phyloP scores from a whole-genome alignment of 495 filamentous ascomycete species.

The Hyaloscypha hepaticicola region DNA sequence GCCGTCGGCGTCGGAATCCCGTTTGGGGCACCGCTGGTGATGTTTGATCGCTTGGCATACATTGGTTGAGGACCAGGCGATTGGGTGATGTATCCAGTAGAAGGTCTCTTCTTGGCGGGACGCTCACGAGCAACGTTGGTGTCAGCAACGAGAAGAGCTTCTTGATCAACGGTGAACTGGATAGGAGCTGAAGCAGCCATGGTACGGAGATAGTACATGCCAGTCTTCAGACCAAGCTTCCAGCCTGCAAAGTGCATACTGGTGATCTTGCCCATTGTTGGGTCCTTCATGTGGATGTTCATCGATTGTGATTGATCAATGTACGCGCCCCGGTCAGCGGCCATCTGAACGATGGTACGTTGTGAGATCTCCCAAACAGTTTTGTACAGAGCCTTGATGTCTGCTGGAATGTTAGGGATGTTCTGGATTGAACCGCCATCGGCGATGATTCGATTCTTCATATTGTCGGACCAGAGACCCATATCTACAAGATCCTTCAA shows the following conservation, averaged over 20 bases:
- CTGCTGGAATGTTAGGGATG: constrained; percentile 90
- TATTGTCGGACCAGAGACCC: constrained; percentile 98
- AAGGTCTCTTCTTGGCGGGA: constrained; percentile 64
- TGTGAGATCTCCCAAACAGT: constrained; percentile 99
- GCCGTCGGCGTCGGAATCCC: constrained; percentile 62
- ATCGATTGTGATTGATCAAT: constrained; percentile 98
- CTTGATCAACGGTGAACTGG: constrained; percentile 98
- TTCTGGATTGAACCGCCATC: constrained; percentile 95
- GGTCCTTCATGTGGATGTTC: constrained; percentile 99
- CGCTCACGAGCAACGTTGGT: constrained; percentile 69
- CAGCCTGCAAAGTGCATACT: constrained; percentile 99
- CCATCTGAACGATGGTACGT: constrained; percentile 93
- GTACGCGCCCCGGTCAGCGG: constrained; percentile 94
- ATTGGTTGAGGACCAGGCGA: constrained; percentile 42
- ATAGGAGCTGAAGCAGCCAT: constrained; percentile 96
- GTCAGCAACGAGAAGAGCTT: constrained; percentile 86
- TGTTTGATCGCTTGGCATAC: constrained; percentile 40
- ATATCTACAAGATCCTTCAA: constrained; percentile 97
- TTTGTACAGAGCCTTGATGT: constrained; percentile 98
- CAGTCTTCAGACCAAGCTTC: constrained; percentile 98
- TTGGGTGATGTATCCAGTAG: constrained; percentile 53
- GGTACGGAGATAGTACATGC: constrained; percentile 99
- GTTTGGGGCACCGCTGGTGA: constrained; percentile 39
- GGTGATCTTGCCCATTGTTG: constrained; percentile 99
- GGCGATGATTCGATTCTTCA: constrained; percentile 99